These are phyloP conservation scores for Dryas octopetala DNA, from an alignment of 306 rosid species.

Conservation along the genomic window DNA sequence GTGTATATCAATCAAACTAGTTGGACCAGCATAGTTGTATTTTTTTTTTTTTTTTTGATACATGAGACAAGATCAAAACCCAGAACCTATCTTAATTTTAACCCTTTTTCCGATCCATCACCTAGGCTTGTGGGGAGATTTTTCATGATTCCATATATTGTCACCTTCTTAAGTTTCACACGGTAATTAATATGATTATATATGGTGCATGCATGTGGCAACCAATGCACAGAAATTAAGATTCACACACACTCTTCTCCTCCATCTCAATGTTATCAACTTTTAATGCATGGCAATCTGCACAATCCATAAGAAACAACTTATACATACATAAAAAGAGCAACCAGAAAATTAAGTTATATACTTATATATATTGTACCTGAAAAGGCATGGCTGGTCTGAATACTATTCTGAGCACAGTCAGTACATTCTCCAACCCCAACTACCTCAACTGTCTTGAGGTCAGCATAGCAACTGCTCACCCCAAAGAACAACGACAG, in stretches of 20 bases:
- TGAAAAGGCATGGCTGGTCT: slow-evolving; percentile 62
- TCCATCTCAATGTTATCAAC: too few relatives aligned
- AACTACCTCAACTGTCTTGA: slow-evolving; percentile 60
- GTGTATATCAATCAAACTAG: not conserved
- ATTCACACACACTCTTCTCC: too few relatives aligned
- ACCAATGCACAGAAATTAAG: too few relatives aligned
- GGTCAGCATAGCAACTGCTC: slow-evolving; percentile 50
- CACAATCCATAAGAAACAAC: not conserved
- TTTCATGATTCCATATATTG: too few relatives aligned
- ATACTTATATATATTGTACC: slow-evolving; percentile 41
- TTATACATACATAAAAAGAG: not conserved
- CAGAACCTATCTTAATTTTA: too few relatives aligned
- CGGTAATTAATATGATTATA: too few relatives aligned
- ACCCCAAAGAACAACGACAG: slow-evolving; percentile 39
- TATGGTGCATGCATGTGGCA: too few relatives aligned
- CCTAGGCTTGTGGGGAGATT: too few relatives aligned
- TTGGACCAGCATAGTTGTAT: not conserved
- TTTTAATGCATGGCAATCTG: not conserved
- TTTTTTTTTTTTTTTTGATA: too few relatives aligned
- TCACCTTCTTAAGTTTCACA: too few relatives aligned
- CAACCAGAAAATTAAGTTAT: slow-evolving; percentile 1
- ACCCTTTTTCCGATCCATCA: too few relatives aligned
- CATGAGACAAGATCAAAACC: too few relatives aligned
- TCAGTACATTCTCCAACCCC: slow-evolving; percentile 85
- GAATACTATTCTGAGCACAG: slow-evolving; percentile 54